These are phyloP conservation scores for Chernovozyma aurita DNA, from an alignment of 1,139 yeast genomes.

Conservation along the genomic window DNA sequence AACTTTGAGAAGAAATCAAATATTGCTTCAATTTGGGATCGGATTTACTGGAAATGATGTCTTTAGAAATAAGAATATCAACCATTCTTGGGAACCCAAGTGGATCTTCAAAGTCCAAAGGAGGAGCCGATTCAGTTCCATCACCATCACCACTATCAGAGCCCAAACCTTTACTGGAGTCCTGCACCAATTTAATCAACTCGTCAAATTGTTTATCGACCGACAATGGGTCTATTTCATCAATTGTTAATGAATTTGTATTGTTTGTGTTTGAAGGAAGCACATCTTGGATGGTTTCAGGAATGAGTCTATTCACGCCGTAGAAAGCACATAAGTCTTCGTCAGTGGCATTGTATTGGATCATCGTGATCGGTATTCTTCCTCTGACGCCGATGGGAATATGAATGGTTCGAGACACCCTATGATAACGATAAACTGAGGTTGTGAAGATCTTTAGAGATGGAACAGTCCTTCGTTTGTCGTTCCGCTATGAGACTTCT, in stretches of 20 bases:
- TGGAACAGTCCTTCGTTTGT: too few species aligned
- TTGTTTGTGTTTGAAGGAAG: not conserved
- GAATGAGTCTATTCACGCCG: constrained; percentile 2
- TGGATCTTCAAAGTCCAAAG: constrained; percentile 7
- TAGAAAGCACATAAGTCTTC: constrained; percentile 7
- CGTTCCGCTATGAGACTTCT: too few species aligned
- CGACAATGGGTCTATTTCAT: constrained; percentile 21
- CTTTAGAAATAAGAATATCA: constrained; percentile 4
- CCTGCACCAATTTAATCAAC: constrained; percentile 22
- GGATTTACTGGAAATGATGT: constrained; percentile 13
- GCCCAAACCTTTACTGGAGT: constrained; percentile 1
- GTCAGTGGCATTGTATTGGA: constrained; percentile 23
- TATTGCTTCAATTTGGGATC: constrained; percentile 48
- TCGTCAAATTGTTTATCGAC: constrained; percentile 29
- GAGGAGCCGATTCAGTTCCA: not conserved
- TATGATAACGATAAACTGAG: not conserved
- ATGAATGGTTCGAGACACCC: too few species aligned
- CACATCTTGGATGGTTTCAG: not conserved
- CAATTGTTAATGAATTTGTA: constrained; percentile 10
- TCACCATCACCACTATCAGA: not conserved
- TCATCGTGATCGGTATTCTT: too few species aligned
- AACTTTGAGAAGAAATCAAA: constrained; percentile 67
- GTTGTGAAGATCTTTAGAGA: too few species aligned
- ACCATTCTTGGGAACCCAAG: constrained; percentile 7
- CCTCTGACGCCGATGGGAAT: too few species aligned